Evolutionary conservation across 768 basidiomycete species (phyloP), one percentile per base, ranked within the genome.

Genomic region (Psilocybe tampanensis): DNA sequence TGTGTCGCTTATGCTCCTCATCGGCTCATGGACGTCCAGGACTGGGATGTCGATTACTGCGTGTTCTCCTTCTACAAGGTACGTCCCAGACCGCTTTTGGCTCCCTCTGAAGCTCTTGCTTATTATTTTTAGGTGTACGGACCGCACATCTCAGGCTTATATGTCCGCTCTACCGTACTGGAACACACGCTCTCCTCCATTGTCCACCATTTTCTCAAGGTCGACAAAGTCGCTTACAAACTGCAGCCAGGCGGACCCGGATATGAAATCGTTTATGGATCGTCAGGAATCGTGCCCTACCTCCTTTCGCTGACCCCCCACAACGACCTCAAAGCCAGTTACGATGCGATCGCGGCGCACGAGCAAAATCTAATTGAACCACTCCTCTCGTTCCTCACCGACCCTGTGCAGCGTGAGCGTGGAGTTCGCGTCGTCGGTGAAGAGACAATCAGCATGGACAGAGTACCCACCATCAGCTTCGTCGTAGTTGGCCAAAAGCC

Each of bases 1-100:
- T 90, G 89, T 59, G 91, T 92, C 2, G 89, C 89, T 2, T 91
- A 88, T 61, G 88, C 88, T 3, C 89, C 90, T 0, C 89, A 92
- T 65, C 76, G 88, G 13, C 70, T 73, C 54, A 83, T 92, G 26
- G 85, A 92, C 61, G 90, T 90, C 15, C 81, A 78, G 56, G 84
- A 80, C 47, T 92, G 90, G 91, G 89, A 90, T 52, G 77, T 90
- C 33, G 89, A 94, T 60, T 91, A 84, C 65, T 81, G 79, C 47
- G 82, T 84, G 49, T 86, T 90, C 67, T 84, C 89, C 0, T 80
- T 86, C 63, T 92, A 92, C 76, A 93, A 92, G 82, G 90, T 87
- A 45, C 11, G 68, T 15, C 36, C 12, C 12, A 39, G 33, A 39
- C 5, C 17, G n/a, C 47, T 19, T 24, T 11, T n/a, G 15, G 60